phyloP scores from a whole-genome alignment of 495 filamentous ascomycete species.

The Xylaria sp. region DNA sequence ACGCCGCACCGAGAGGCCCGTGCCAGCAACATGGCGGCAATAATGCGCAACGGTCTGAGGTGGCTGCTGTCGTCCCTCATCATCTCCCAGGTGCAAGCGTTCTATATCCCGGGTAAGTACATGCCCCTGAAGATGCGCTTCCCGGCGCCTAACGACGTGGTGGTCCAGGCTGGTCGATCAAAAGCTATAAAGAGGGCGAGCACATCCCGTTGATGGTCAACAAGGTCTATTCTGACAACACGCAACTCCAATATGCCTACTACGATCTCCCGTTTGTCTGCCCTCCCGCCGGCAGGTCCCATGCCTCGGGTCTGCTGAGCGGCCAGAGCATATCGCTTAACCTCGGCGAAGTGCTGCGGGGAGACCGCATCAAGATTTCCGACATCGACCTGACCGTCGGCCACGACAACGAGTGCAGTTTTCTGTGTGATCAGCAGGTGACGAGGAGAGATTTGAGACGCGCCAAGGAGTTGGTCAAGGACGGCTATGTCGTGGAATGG shows the following conservation, averaged over 20 bases:
- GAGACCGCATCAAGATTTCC: conserved; percentile 87
- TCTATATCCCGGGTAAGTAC: conserved; percentile 77
- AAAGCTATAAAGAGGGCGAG: conserved; percentile 80
- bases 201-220: conserved; percentile 89
- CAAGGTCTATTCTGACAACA: conserved; percentile 93
- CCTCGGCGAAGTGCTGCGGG: conserved; percentile 90
- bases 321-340: conserved; percentile 86
- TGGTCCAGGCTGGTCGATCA: conserved; percentile 72
- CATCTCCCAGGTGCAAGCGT: conserved; percentile 58
- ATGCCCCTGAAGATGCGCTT: neutral
- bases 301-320: conserved; percentile 74
- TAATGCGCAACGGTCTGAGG: conserved; percentile 36
- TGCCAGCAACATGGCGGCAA: conserved; percentile 37
- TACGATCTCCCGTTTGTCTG: conserved; percentile 93
- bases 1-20: neutral
- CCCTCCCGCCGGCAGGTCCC: conserved; percentile 74
- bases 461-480: conserved; percentile 75
- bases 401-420: conserved; percentile 75
- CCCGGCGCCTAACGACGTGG: conserved; percentile 25
- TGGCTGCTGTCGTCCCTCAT: conserved; percentile 42
- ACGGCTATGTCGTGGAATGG: conserved; percentile 93
- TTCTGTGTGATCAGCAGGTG: conserved; percentile 75
- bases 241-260: conserved; percentile 92
- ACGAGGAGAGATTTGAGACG: conserved; percentile 70
- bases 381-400: conserved; percentile 88